Percentiles rank a stretch among this genome's conserved stretches.
Conservation (phyloP, 2,329 filamentous ascomycete genomes). For the Aspergillus aculeatus region DNA sequence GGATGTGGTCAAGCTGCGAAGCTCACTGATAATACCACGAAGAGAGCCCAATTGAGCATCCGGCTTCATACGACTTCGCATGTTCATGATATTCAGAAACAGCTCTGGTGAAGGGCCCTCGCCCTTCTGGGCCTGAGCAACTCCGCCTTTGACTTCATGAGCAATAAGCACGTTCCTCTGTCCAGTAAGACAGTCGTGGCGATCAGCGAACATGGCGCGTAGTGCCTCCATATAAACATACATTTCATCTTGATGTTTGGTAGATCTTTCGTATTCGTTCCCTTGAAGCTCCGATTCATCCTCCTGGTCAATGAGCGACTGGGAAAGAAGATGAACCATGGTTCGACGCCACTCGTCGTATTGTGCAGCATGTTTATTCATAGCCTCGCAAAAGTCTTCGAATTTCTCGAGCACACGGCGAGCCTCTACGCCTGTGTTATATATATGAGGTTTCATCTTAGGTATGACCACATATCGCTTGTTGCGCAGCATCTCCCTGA, state of each 20-base stretch:
- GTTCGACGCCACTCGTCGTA: constrained; percentile 73
- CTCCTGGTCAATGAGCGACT: constrained; percentile 80
- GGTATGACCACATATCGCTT: constrained; percentile 64
- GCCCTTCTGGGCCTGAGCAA: constrained; percentile 59
- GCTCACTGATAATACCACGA: constrained; percentile 66
- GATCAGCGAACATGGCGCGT: constrained; percentile 73
- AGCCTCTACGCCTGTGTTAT: constrained; percentile 70
- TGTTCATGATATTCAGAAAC: constrained; percentile 50
- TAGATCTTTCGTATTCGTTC: constrained; percentile 85
- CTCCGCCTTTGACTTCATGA: constrained; percentile 66
- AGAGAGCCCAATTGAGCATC: constrained; percentile 60
- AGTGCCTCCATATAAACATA: constrained; percentile 82
- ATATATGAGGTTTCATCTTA: constrained; percentile 53
- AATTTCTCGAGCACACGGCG: constrained; percentile 65
- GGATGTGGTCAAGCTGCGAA: constrained; percentile 62
- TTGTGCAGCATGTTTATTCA: constrained; percentile 70
- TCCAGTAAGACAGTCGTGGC: constrained; percentile 73
- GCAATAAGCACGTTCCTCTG: constrained; percentile 71
- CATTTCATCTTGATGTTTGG: constrained; percentile 82
- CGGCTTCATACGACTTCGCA: constrained; percentile 47
- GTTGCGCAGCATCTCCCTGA: constrained; percentile 54
- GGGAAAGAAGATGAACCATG: constrained; percentile 68
- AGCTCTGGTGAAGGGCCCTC: constrained; percentile 71
- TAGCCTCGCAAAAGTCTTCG: constrained; percentile 60
- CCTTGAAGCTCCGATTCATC: constrained; percentile 73